Conservation (phyloP, 305 asterid genomes). For the Withania somnifera region DNA sequence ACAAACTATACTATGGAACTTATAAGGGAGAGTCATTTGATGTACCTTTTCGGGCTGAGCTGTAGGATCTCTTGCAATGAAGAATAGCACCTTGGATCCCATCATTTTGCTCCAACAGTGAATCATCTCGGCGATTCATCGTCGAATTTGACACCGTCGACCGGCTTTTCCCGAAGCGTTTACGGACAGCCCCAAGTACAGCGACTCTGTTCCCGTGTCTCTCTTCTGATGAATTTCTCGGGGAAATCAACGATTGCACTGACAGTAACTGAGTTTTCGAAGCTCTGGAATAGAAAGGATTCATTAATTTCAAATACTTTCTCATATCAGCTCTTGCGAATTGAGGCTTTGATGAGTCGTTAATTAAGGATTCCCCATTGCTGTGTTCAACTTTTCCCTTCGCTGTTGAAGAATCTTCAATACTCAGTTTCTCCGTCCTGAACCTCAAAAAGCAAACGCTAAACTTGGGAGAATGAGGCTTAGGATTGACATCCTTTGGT, state of each 20-base stretch:
- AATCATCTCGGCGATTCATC: slow-evolving; percentile 53
- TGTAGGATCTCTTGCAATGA: slow-evolving; percentile 70
- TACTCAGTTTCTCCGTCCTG: slow-evolving; percentile 27
- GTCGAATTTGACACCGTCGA: slow-evolving; percentile 36
- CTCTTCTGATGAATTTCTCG: slow-evolving; percentile 37
- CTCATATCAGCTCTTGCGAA: slow-evolving; percentile 23
- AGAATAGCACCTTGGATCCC: slow-evolving; percentile 85
- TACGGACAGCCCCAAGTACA: slow-evolving; percentile 39
- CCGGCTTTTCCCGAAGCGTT: slow-evolving; percentile 54
- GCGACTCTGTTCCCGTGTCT: slow-evolving; percentile 24
- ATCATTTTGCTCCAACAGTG: slow-evolving; percentile 50
- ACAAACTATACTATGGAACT: too few relatives aligned
- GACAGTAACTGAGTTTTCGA: too few relatives aligned
- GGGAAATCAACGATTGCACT: slow-evolving; percentile 28
- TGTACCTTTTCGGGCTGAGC: slow-evolving; percentile 37
- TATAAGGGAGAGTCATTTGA: neutral
- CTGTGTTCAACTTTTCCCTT: too few relatives aligned
- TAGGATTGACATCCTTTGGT: slow-evolving; percentile 22
- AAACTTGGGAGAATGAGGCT: slow-evolving; percentile 53
- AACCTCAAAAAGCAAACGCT: slow-evolving; percentile 50
- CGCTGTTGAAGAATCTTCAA: slow-evolving; percentile 9
- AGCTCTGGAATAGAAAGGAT: slow-evolving; percentile 44
- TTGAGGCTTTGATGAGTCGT: slow-evolving; percentile 22
- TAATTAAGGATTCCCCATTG: too few relatives aligned
- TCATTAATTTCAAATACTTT: slow-evolving; percentile 56